phyloP scores from a whole-genome alignment of 371 early-diverging fungal species.

The Mucor plumbeus region DNA sequence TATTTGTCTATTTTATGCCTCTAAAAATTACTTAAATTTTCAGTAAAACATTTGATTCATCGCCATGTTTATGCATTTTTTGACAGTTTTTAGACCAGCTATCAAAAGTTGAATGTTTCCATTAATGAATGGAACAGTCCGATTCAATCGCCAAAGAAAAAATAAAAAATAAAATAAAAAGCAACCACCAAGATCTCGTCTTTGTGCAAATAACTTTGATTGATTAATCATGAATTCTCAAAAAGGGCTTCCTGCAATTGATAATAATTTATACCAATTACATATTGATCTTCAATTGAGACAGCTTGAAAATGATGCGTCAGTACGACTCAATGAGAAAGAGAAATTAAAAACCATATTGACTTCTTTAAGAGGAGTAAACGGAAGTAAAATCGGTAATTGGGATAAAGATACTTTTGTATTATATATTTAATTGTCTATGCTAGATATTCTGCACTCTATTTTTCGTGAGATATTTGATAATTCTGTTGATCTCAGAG shows the following conservation, averaged over 20 bases:
- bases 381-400: neutral
- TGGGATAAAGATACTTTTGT: neutral
- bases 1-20: too few relatives aligned
- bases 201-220: too few relatives aligned
- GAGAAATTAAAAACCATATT: neutral
- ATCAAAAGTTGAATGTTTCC: neutral
- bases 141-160: neutral
- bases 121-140: neutral
- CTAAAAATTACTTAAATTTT: too few relatives aligned
- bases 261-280: neutral
- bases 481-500: neutral
- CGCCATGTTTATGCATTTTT: too few relatives aligned
- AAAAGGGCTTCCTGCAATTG: neutral
- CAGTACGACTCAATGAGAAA: neutral
- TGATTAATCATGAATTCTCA: neutral
- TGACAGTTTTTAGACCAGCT: neutral
- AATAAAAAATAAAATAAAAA: neutral
- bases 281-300: neutral
- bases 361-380: neutral
- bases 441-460: neutral
- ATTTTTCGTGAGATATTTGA: neutral
- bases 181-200: neutral
- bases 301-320: neutral
- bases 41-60: too few relatives aligned
- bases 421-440: neutral